Base-by-base conservation (phyloP, 768 basidiomycete species). In the Boletus rubescentipes region DNA sequence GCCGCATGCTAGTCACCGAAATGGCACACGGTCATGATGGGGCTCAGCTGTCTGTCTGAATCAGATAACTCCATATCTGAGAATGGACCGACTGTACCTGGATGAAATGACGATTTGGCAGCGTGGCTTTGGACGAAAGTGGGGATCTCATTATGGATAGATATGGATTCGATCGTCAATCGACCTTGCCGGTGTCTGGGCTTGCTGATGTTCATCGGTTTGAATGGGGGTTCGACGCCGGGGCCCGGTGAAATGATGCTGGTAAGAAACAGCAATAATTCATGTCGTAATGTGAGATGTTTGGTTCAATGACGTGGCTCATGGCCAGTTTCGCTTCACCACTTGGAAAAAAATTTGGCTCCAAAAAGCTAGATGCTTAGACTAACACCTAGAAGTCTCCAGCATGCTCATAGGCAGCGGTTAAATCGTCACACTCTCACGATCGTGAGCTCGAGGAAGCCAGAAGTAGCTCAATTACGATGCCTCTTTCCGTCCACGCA, bases 291-390 rank as follows among this genome's bases (percentile, higher is more conserved):
- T 26, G 6, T 26, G 26, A 26, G 26, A n/a, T n/a, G n/a, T n/a
- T n/a, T n/a, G n/a, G n/a, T n/a, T n/a, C n/a, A n/a, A n/a, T n/a
- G n/a, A n/a, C n/a, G n/a, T n/a, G n/a, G n/a, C n/a, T n/a, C n/a
- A n/a, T n/a, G n/a, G n/a, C n/a, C n/a, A n/a, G n/a, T n/a, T n/a
- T n/a, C n/a, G n/a, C n/a, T n/a, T n/a, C n/a, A 40, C n/a, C 18
- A 43, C 21, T 56, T 10, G 26, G n/a, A n/a, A n/a, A n/a, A n/a
- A n/a, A 21, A 46, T 18, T 37, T 48, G 45, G 30, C 42, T 39
- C 20, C 32, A 29, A 36, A 34, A 34, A 9, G 5, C 57, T 26
- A 11, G 20, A 63, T 62, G 61, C 18, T 56, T 21, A 31, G 38
- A 50, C 36, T 52, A 29, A 32, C 15, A 40, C 45, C 26, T 18